These are phyloP conservation scores for Fomitopsis schrenkii DNA, from an alignment of 1,284 basidiomycete species.

Conservation along the genomic window DNA sequence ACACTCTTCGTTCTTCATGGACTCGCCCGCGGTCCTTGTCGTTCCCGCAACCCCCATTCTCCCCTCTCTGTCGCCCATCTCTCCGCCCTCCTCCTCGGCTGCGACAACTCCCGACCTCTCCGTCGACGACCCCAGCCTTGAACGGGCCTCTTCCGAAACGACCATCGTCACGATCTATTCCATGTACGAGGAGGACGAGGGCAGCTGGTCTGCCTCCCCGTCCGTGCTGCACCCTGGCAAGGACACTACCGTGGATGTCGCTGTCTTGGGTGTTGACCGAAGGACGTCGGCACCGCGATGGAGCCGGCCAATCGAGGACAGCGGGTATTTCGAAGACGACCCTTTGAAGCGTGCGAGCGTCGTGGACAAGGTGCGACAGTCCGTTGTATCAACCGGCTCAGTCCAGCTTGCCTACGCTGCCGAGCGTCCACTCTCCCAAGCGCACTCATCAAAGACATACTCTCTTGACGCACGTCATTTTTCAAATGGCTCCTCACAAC, in stretches of 20 bases:
- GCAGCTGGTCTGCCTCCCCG: constrained; percentile 36
- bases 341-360: constrained; percentile 20
- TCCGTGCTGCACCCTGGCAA: constrained; percentile 23
- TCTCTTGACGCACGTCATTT: neutral
- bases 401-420: constrained; percentile 27
- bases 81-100: constrained; percentile 21
- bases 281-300: constrained; percentile 21
- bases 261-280: constrained; percentile 13
- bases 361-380: constrained; percentile 20
- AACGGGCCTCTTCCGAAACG: constrained; percentile 48
- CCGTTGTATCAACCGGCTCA: constrained; percentile 25
- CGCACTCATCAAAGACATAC: constrained; percentile 3
- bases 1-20: constrained; percentile 32
- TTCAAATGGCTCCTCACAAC: neutral
- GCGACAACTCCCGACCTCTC: constrained; percentile 26
- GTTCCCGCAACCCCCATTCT: constrained; percentile 36
- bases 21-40: constrained; percentile 39
- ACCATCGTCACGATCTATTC: constrained; percentile 78
- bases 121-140: constrained; percentile 24
- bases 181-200: constrained; percentile 54
- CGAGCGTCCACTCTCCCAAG: constrained; percentile 22
- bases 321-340: constrained; percentile 28
- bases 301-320: constrained; percentile 23
- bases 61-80: constrained; percentile 14
- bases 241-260: constrained; percentile 10